Conservation (phyloP, 768 basidiomycete species). For the Cystobasidium onofrii region DNA sequence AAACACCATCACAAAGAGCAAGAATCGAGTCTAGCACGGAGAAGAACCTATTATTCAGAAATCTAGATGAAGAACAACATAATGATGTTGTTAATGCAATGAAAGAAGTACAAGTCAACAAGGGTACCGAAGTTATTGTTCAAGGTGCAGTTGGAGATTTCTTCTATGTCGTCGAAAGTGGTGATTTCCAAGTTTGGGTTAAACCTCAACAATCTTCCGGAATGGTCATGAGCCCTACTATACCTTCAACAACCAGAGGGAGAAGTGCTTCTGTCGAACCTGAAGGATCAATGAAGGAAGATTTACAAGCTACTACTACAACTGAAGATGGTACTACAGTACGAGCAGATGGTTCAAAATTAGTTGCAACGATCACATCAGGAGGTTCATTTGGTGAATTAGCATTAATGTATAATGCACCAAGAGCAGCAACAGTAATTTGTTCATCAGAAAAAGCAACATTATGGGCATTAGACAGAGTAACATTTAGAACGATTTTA, state of each 20-base stretch:
- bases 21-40: constrained; percentile 80
- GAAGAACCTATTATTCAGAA: constrained; percentile 87
- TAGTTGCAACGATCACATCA: constrained; percentile 70
- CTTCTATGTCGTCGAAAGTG: constrained; percentile 93
- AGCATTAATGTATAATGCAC: constrained; percentile 95
- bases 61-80: constrained; percentile 93
- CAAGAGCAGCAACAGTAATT: constrained; percentile 86
- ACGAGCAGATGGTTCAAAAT: constrained; percentile 30
- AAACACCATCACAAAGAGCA: constrained; percentile 71
- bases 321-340: constrained; percentile 50
- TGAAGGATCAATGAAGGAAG: constrained; percentile 44
- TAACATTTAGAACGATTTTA: constrained; percentile 96
- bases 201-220: constrained; percentile 40
- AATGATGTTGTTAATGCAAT: constrained; percentile 87
- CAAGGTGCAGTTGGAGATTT: constrained; percentile 96
- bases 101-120: constrained; percentile 67
- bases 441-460: constrained; percentile 67
- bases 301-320: neutral
- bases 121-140: constrained; percentile 81
- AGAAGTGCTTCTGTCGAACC: constrained; percentile 12
- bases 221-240: constrained; percentile 45
- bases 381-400: constrained; percentile 90
- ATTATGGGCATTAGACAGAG: constrained; percentile 91
- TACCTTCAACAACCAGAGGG: neutral
- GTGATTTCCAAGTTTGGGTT: constrained; percentile 69